Percentiles rank a stretch among this genome's conserved stretches.
phyloP scores from a whole-genome alignment of 345 rosid genomes.

The Populus tremula region DNA sequence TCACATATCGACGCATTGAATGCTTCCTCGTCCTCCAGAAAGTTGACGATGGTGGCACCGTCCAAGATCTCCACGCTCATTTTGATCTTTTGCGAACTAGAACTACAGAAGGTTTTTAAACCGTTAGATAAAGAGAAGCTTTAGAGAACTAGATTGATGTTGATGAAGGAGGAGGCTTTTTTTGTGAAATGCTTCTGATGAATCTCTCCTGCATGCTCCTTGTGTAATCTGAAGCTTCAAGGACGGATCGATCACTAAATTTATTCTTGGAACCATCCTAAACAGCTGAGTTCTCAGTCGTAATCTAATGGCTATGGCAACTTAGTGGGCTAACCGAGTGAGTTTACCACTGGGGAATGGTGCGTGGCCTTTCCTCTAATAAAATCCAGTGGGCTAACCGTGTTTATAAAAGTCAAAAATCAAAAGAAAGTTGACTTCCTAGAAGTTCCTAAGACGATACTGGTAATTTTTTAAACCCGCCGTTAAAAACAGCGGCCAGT shows the following conservation, averaged over 20 bases:
- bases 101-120: background rate
- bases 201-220: no score
- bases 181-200: background rate
- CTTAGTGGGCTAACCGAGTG: background rate
- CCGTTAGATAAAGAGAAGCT: no score
- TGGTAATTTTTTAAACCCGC: no score
- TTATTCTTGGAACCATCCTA: background rate
- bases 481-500: no score
- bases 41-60: slow-evolving; percentile 34
- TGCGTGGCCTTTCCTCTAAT: background rate
- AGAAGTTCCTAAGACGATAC: no score
- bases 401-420: no score
- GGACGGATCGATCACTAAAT: background rate
- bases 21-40: slow-evolving; percentile 46
- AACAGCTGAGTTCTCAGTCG: background rate
- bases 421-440: no score
- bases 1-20: slow-evolving; percentile 22
- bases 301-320: background rate
- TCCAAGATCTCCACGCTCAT: slow-evolving; percentile 49
- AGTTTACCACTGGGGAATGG: background rate
- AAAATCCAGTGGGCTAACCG: background rate
- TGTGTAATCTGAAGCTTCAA: background rate
- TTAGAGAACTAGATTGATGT: background rate
- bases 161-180: background rate
- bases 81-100: background rate